Conservation (phyloP, 441 rosid species). For the Euphorbia celastroides region DNA sequence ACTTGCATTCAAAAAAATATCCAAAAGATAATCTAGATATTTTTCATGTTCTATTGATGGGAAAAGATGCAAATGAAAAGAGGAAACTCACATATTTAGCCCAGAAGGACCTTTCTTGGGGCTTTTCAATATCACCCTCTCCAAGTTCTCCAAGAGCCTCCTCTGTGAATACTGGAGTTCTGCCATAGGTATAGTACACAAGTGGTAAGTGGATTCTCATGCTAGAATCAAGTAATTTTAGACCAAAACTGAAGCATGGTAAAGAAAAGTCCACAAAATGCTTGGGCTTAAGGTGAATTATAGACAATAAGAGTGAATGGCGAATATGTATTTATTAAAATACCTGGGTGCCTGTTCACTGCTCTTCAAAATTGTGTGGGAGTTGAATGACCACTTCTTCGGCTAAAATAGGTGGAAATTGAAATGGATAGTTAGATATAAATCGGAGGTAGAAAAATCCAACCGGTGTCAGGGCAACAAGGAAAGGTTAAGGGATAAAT, state of each 20-base stretch:
- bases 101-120: slow-evolving; percentile 90
- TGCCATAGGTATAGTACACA: slow-evolving; percentile 23
- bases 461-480: neutral
- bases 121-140: slow-evolving; percentile 59
- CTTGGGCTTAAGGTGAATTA: neutral
- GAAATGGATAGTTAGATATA: slow-evolving; percentile 18
- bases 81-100: slow-evolving; percentile 81
- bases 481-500: neutral
- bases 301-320: neutral
- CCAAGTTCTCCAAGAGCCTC: slow-evolving; percentile 52
- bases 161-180: slow-evolving; percentile 78
- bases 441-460: neutral
- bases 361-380: slow-evolving; percentile 69
- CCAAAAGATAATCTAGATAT: neutral
- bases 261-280: neutral
- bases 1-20: neutral
- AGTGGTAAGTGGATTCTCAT: neutral
- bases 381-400: slow-evolving; percentile 81
- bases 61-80: neutral
- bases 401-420: slow-evolving; percentile 47
- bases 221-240: no score
- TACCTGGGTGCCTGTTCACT: slow-evolving; percentile 91
- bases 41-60: neutral
- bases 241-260: neutral
- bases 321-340: neutral